Base-by-base conservation (phyloP, 192 early-diverging fungal species). In the Backusella liffmaniae region DNA sequence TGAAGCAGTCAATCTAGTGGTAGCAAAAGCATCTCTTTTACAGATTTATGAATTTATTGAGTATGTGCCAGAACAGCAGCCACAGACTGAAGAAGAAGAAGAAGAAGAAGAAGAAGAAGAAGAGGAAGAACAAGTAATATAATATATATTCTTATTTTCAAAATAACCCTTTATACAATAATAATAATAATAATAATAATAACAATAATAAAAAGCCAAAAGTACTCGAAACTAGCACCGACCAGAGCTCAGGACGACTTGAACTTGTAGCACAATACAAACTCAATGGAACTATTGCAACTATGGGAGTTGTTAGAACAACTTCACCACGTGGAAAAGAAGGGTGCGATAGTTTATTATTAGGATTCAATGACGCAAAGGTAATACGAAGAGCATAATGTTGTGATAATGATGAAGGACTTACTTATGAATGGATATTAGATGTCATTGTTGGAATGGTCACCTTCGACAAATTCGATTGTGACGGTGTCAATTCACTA, bases 401-500 rank as follows among this genome's bases (percentile, higher is more conserved):
- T 36, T 32, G 32, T 0, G 16, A 46, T 23, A 8, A 18, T 9
- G 13, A 37, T 29, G 29, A 30, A 42, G 18, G 16, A 12, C 36
- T 68, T 69, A 35, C 9, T 15, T 18, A 51, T 49, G 5, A 49
- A 49, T 49, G 1, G 16, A 49, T 36, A 7, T 15, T 87, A 98
- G 93, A 94, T 99, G 93, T 94, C 96, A 26, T 77, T 99, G 53
- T 81, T 99, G 32, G 93, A 96, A 72, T 99, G 90, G 82, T 93
- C 93, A 16, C 86, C 84, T 4, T 85, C 88, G 42, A 89, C 89
- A 8, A 90, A 96, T 70, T 84, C 85, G 37, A 86, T 98, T 70
- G 89, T 93, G 1, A 99, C 98, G 3, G 94, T 98, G 26, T 98
- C 96, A 10, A 92, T 99, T 21, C 98, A 99, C 84, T 96, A 93